phyloP scores from a whole-genome alignment of 257 asterid species.

The Lithospermum erythrorhizon region DNA sequence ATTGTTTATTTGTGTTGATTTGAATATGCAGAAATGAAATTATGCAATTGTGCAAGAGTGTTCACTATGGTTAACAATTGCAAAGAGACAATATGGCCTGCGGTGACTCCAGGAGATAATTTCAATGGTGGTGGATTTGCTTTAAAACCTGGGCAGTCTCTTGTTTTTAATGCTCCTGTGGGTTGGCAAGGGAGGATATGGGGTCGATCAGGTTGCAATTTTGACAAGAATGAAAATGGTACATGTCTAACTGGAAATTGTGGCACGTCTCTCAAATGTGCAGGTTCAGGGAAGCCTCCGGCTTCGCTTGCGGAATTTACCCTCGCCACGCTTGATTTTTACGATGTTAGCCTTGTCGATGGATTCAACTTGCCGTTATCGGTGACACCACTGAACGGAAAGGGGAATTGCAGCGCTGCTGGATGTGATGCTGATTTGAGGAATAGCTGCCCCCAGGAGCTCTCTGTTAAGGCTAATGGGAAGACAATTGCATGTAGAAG shows the following conservation, averaged over 20 bases:
- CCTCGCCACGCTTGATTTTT: constrained; percentile 46
- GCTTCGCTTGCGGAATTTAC: constrained; percentile 87
- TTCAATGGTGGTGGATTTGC: constrained; percentile 80
- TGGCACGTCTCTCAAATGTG: constrained; percentile 56
- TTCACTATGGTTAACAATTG: constrained; percentile 78
- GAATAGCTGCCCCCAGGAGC: constrained; percentile 50
- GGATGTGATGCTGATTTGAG: constrained; percentile 73
- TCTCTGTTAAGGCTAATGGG: constrained; percentile 42
- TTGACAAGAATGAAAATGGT: constrained; percentile 63
- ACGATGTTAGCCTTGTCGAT: constrained; percentile 88
- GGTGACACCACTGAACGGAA: constrained; percentile 62
- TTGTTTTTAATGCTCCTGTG: constrained; percentile 55
- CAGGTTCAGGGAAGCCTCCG: constrained; percentile 56
- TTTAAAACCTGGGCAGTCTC: constrained; percentile 45
- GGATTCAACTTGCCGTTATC: constrained; percentile 72
- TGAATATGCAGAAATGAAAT: constrained; percentile 25
- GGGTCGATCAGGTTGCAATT: constrained; percentile 87
- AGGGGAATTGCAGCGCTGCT: constrained; percentile 66
- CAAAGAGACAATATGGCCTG: constrained; percentile 87
- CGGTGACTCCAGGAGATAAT: constrained; percentile 51
- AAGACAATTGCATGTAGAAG: constrained; percentile 59
- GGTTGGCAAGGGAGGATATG: constrained; percentile 81
- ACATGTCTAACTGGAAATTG: constrained; percentile 69
- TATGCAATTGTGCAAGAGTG: constrained; percentile 42
- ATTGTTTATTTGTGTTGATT: background rate